A percentile compares a stretch with the other conserved stretches of the same genome.
Evolutionary conservation across 192 early-diverging fungal species (phyloP).

Genomic region (Coemansia reversa): DNA sequence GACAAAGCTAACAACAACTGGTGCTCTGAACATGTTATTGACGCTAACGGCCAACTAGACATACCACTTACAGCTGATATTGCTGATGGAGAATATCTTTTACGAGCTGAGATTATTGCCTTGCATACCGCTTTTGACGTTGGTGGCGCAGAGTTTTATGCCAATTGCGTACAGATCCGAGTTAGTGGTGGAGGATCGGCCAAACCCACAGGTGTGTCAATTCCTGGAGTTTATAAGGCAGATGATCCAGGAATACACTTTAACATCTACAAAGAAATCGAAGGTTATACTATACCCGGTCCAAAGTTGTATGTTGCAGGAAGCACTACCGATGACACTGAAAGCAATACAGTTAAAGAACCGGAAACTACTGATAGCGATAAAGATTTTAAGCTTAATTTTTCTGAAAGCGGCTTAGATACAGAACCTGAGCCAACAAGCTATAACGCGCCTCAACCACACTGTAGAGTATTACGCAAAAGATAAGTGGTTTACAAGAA

Average conservation of each 20-base stretch:
- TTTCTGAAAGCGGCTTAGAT: too few species aligned
- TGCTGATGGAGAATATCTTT: conserved; percentile 17
- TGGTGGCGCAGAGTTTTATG: conserved; percentile 18
- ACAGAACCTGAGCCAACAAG: too few species aligned
- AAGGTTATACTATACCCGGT: conserved; percentile 17
- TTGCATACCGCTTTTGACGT: conserved; percentile 12
- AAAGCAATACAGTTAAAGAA: too few species aligned
- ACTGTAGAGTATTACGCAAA: too few species aligned
- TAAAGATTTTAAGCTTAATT: too few species aligned
- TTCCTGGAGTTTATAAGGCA: conserved; percentile 24
- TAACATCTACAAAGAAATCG: not conserved
- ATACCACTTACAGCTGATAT: conserved; percentile 25
- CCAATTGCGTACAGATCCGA: conserved; percentile 10
- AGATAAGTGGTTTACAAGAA: too few species aligned
- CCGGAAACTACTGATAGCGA: too few species aligned
- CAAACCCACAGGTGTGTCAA: conserved; percentile 5
- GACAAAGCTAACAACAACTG: conserved; percentile 18
- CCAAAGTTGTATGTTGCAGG: conserved; percentile 11
- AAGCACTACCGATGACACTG: not conserved
- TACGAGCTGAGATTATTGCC: conserved; percentile 27
- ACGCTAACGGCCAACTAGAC: conserved; percentile 21
- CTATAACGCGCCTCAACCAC: too few species aligned
- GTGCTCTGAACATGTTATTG: conserved; percentile 26
- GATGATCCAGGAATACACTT: conserved; percentile 17
- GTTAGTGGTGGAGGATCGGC: conserved; percentile 14